phyloP scores from a whole-genome alignment of 1,284 basidiomycete genomes.

The Sporisorium scitamineum region DNA sequence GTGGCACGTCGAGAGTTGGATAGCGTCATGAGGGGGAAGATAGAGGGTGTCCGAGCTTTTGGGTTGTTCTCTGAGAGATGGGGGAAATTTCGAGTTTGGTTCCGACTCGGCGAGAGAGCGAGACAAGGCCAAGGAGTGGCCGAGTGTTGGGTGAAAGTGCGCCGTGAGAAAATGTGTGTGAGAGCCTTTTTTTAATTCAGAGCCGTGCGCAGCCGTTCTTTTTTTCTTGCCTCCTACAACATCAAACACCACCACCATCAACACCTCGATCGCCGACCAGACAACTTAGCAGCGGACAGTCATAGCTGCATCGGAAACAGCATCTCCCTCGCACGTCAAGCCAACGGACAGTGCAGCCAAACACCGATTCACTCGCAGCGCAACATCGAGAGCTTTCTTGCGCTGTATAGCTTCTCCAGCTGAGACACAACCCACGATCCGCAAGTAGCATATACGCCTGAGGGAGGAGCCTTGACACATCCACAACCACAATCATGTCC shows the following conservation, averaged over 20 bases:
- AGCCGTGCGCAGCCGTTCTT: constrained; percentile 1
- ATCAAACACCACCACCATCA: not conserved
- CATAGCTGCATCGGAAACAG: not conserved
- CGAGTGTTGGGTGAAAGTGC: not conserved
- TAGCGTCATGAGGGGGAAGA: not conserved
- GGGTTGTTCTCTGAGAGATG: not conserved
- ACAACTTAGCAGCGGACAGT: not conserved
- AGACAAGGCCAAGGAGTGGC: not conserved
- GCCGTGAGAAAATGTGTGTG: not conserved
- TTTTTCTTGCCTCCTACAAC: not conserved
- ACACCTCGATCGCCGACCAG: not conserved
- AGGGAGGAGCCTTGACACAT: not conserved
- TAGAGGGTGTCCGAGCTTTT: not conserved
- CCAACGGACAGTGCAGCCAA: not conserved
- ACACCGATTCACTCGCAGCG: not conserved
- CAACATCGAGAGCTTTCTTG: not conserved
- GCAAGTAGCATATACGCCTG: not conserved
- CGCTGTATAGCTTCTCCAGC: not conserved
- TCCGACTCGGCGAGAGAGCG: not conserved
- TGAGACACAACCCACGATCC: not conserved
- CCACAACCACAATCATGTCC: constrained; percentile 8
- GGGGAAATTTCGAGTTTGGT: not conserved
- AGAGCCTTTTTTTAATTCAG: not conserved
- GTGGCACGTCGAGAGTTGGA: not conserved
- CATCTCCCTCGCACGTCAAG: not conserved